Evolutionary conservation across 2,329 filamentous ascomycete species (phyloP).

Genomic region (Colletotrichum sp.): DNA sequence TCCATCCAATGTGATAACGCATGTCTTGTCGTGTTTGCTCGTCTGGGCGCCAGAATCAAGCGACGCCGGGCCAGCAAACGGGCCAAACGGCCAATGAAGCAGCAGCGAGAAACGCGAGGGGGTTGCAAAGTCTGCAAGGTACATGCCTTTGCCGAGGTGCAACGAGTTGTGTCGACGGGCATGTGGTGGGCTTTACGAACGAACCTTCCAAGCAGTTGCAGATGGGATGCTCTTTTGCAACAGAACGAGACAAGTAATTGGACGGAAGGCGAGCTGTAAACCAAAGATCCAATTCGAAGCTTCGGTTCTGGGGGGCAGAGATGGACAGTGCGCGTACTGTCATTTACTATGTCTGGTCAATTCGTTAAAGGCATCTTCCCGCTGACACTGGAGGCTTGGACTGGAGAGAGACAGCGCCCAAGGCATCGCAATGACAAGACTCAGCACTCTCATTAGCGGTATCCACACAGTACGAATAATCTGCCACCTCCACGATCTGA

Average conservation of each 20-base stretch:
- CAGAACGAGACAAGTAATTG: not conserved
- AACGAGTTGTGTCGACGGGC: not conserved
- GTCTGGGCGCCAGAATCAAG: not conserved
- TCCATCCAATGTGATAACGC: not conserved
- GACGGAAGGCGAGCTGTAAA: not conserved
- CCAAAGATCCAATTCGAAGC: not conserved
- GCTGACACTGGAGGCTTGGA: not conserved
- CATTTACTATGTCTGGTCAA: not conserved
- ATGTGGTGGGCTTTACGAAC: not conserved
- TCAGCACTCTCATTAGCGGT: not conserved
- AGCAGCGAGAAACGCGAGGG: not conserved
- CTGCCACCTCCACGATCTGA: conserved; percentile 12
- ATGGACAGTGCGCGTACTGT: not conserved
- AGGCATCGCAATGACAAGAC: not conserved
- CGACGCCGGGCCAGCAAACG: not conserved
- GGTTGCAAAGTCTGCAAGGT: not conserved
- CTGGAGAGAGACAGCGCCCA: not conserved
- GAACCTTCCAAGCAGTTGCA: not conserved
- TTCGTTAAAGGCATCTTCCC: not conserved
- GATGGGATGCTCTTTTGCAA: not conserved
- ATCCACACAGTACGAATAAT: not conserved
- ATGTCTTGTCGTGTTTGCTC: not conserved
- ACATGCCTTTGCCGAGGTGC: not conserved
- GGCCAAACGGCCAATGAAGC: not conserved
- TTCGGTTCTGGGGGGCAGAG: not conserved